Conservation (phyloP, 1,284 basidiomycete genomes). For the Mycosarcoma mackinlayi region DNA sequence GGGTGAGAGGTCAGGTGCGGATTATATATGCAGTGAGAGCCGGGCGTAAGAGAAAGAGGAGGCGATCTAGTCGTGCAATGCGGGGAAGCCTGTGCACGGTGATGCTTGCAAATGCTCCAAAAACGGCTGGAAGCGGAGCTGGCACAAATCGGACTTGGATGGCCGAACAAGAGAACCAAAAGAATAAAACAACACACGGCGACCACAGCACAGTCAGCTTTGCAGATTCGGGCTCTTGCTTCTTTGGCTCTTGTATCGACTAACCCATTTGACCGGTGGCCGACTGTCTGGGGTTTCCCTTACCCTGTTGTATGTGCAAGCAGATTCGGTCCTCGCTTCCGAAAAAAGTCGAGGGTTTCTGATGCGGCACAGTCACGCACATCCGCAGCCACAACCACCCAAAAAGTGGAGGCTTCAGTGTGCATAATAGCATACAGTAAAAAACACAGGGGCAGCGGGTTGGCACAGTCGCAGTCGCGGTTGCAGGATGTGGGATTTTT, state of each 20-base stretch:
- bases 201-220: background rate
- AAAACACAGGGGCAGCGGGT: no score
- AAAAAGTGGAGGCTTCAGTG: background rate
- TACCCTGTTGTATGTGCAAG: no score
- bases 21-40: background rate
- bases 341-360: no score
- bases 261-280: background rate
- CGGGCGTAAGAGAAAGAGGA: background rate
- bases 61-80: background rate
- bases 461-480: no score
- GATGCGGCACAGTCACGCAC: constrained; percentile 21
- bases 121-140: constrained; percentile 30
- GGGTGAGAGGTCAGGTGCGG: background rate
- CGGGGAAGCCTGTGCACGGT: constrained; percentile 1
- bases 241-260: background rate
- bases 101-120: background rate
- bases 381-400: background rate
- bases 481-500: no score
- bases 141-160: constrained; percentile 24
- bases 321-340: no score
- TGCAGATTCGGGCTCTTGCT: background rate
- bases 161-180: constrained; percentile 7
- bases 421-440: background rate
- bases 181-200: no score
- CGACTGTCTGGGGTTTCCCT: background rate